Evolutionary conservation across 306 rosid species (phyloP).

Genomic region (Corylus heterophylla): DNA sequence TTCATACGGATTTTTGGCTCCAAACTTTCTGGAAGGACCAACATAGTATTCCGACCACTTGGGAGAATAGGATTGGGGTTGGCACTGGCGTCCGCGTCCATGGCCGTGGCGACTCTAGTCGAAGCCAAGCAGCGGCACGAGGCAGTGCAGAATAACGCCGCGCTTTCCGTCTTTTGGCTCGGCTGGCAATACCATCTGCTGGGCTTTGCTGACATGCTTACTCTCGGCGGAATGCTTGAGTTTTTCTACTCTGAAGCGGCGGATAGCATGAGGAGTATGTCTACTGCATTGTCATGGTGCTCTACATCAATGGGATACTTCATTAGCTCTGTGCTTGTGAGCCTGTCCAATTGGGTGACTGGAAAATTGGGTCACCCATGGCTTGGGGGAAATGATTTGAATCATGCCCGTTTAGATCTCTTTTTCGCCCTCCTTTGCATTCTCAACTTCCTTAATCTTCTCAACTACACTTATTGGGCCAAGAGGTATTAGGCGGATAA

Average conservation of each 20-base stretch:
- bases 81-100: conserved; percentile 34
- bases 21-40: background rate
- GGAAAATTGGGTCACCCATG: conserved; percentile 30
- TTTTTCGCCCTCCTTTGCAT: conserved; percentile 38
- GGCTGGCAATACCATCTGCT: conserved; percentile 28
- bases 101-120: conserved; percentile 35
- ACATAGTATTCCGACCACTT: conserved; percentile 24
- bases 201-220: conserved; percentile 37
- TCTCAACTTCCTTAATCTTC: conserved; percentile 33
- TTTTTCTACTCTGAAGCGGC: conserved; percentile 51
- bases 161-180: conserved; percentile 41
- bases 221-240: conserved; percentile 46
- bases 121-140: conserved; percentile 37
- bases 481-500: conserved; percentile 16
- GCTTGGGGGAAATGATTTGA: conserved; percentile 42
- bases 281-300: conserved; percentile 40
- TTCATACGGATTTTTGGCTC: background rate
- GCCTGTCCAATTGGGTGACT: conserved; percentile 29
- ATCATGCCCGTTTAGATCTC: conserved; percentile 39
- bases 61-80: conserved; percentile 35
- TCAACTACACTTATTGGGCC: conserved; percentile 41
- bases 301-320: conserved; percentile 42
- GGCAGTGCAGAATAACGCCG: conserved; percentile 18
- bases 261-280: conserved; percentile 41
- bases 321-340: conserved; percentile 37